phyloP scores from a whole-genome alignment of 495 filamentous ascomycete genomes.

The Hyaloscypha bicolor region DNA sequence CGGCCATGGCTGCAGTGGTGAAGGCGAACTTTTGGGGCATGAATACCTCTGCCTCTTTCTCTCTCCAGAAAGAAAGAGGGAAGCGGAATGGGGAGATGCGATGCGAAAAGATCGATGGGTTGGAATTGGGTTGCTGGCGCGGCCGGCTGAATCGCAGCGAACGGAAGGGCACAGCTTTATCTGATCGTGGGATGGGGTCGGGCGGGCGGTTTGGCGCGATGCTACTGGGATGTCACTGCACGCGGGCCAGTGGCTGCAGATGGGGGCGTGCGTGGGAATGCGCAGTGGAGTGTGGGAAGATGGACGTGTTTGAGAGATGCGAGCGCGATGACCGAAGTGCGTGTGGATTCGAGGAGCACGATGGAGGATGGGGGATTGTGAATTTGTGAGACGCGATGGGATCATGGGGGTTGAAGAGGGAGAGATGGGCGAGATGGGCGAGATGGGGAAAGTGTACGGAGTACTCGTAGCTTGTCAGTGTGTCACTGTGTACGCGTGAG shows the following conservation, averaged over 20 bases:
- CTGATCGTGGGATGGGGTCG: slow-evolving; percentile 1
- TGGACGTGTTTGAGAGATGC: background rate
- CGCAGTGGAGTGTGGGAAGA: background rate
- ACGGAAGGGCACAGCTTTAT: background rate
- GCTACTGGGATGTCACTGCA: slow-evolving; percentile 16
- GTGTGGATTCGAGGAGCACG: background rate
- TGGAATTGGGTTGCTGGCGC: background rate
- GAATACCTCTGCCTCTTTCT: slow-evolving; percentile 5
- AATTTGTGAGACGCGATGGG: background rate
- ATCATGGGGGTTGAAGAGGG: background rate
- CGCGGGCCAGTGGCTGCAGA: background rate
- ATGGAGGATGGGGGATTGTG: background rate
- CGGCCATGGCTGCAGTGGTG: slow-evolving; percentile 42
- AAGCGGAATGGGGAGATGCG: background rate
- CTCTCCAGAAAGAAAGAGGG: background rate
- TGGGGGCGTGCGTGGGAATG: background rate
- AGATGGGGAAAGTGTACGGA: background rate
- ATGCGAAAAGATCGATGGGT: background rate
- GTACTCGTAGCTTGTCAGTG: background rate
- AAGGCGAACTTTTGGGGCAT: slow-evolving; percentile 34
- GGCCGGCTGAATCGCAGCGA: background rate
- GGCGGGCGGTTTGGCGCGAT: background rate
- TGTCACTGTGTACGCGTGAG: background rate
- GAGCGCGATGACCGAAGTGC: background rate
- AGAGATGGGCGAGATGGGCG: background rate